phyloP scores from a whole-genome alignment of 2,329 filamentous ascomycete species.

The Nannizzia gypsea region DNA sequence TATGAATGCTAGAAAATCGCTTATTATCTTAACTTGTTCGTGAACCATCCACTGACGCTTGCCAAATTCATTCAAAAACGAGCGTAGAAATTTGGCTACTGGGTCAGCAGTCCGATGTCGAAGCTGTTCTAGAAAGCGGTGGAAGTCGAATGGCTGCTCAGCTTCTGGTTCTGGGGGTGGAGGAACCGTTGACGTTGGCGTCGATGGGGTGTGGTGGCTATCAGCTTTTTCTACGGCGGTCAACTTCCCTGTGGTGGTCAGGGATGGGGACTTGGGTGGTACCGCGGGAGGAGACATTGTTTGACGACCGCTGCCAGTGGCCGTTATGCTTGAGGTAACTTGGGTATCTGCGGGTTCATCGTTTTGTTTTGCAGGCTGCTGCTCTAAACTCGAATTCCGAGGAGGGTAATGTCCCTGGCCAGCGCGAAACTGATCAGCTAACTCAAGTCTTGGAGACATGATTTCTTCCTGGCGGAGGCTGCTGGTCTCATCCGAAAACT shows the following conservation, averaged over 20 bases:
- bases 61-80: slow-evolving; percentile 85
- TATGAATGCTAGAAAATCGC: slow-evolving; percentile 92
- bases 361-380: slow-evolving; percentile 40
- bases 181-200: slow-evolving; percentile 22
- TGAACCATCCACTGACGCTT: slow-evolving; percentile 99
- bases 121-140: slow-evolving; percentile 89
- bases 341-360: slow-evolving; percentile 23
- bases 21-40: slow-evolving; percentile 97
- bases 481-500: slow-evolving; percentile 65
- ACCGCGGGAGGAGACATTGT: slow-evolving; percentile 17
- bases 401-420: slow-evolving; percentile 60
- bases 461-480: slow-evolving; percentile 68
- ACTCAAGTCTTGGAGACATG: slow-evolving; percentile 78
- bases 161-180: slow-evolving; percentile 72
- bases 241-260: slow-evolving; percentile 11
- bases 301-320: slow-evolving; percentile 4
- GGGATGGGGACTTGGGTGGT: slow-evolving; percentile 19
- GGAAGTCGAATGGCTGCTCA: slow-evolving; percentile 86
- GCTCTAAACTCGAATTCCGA: slow-evolving; percentile 72
- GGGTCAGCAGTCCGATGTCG: slow-evolving; percentile 96
- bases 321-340: slow-evolving; percentile 11
- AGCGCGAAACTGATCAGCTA: slow-evolving; percentile 66
- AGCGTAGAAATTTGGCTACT: slow-evolving; percentile 87
- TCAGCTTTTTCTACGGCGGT: slow-evolving; percentile 19
- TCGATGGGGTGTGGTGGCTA: slow-evolving; percentile 19